These are phyloP conservation scores for Globisporangium spinosum DNA, from an alignment of 352 stramenopile genomes.

Conservation along the genomic window DNA sequence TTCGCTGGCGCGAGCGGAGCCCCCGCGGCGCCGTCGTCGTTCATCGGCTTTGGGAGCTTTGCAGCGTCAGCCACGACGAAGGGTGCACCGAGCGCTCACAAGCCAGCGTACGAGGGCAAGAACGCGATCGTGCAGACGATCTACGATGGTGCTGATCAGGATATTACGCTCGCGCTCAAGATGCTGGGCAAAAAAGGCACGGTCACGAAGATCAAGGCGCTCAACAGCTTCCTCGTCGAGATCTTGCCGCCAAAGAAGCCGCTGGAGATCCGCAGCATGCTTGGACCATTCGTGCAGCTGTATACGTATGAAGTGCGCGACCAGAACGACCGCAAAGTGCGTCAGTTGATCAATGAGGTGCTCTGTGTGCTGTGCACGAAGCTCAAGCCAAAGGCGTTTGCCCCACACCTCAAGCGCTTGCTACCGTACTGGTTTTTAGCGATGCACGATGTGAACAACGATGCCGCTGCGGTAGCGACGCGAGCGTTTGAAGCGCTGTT, in stretches of 20 bases:
- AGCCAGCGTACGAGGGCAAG: conserved; percentile 2
- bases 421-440: conserved; percentile 78
- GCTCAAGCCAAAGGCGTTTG: conserved; percentile 68
- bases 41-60: conserved; percentile 79
- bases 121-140: conserved; percentile 39
- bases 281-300: conserved; percentile 74
- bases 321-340: conserved; percentile 82
- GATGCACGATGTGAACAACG: conserved; percentile 70
- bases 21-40: conserved; percentile 24
- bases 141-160: conserved; percentile 77
- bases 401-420: conserved; percentile 60
- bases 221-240: conserved; percentile 52
- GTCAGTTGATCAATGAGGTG: conserved; percentile 72
- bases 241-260: conserved; percentile 62
- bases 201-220: conserved; percentile 80
- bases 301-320: conserved; percentile 80
- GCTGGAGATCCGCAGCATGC: conserved; percentile 56
- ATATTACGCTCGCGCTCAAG: conserved; percentile 76
- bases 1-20: conserved; percentile 18
- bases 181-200: conserved; percentile 82
- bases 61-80: conserved; percentile 26
- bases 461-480: conserved; percentile 45
- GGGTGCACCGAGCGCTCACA: conserved; percentile 12
- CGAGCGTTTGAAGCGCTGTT: conserved; percentile 59
- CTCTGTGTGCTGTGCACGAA: conserved; percentile 52